These are phyloP conservation scores for Amniculicola lignicola DNA, from an alignment of 495 filamentous ascomycete species.

Conservation along the genomic window DNA sequence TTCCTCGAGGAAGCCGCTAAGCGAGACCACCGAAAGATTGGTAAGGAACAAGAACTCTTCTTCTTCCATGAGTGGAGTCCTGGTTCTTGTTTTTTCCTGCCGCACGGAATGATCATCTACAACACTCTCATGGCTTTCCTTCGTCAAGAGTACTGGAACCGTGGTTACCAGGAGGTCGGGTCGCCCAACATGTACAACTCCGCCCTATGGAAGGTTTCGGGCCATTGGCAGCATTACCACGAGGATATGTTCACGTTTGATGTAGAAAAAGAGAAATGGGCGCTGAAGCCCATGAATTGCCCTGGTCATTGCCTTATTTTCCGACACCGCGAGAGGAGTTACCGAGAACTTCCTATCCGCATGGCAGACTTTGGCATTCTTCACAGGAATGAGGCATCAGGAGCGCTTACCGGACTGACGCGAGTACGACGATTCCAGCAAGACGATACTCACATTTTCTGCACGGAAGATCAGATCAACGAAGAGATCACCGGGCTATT, in stretches of 20 bases:
- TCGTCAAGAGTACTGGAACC: constrained; percentile 83
- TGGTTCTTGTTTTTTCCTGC: constrained; percentile 90
- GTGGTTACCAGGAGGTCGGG: constrained; percentile 91
- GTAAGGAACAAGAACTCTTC: constrained; percentile 92
- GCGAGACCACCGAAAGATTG: constrained; percentile 87
- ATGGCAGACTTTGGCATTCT: constrained; percentile 95
- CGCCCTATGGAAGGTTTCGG: constrained; percentile 86
- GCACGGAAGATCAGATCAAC: constrained; percentile 71
- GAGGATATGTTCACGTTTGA: constrained; percentile 96
- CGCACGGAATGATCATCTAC: constrained; percentile 86
- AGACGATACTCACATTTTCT: constrained; percentile 95
- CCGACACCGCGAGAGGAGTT: constrained; percentile 71
- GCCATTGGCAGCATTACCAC: constrained; percentile 92
- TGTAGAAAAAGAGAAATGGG: constrained; percentile 82
- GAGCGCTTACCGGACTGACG: constrained; percentile 84
- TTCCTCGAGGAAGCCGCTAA: constrained; percentile 95
- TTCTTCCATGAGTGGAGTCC: constrained; percentile 92
- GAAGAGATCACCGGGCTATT: constrained; percentile 84
- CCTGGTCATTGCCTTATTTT: constrained; percentile 83
- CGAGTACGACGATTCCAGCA: constrained; percentile 91
- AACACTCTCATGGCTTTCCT: constrained; percentile 80
- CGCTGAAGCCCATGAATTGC: constrained; percentile 98
- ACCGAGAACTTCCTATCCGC: constrained; percentile 82
- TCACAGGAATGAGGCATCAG: constrained; percentile 91
- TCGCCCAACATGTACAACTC: constrained; percentile 95